These are phyloP conservation scores for Oenanthe sinensis DNA, from an alignment of 129 eudicot species.

Conservation along the genomic window DNA sequence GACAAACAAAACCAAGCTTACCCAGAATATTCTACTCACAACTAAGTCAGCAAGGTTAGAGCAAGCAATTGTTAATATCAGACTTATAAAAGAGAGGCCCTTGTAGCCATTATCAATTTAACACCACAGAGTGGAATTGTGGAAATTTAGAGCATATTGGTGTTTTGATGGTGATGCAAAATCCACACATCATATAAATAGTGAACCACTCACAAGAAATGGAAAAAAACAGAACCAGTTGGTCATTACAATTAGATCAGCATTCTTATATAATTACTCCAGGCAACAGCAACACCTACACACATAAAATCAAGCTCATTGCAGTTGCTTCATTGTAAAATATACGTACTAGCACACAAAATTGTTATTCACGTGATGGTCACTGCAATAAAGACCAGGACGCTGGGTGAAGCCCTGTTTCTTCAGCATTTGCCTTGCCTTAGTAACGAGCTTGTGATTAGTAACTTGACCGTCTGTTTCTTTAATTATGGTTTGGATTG, in stretches of 20 bases:
- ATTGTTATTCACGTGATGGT: conserved; percentile 40
- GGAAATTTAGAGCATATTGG: background rate
- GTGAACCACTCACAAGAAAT: background rate
- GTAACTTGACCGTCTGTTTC: conserved; percentile 43
- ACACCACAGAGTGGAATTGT: background rate
- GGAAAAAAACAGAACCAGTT: background rate
- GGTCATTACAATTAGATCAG: background rate
- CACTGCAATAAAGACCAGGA: conserved; percentile 87
- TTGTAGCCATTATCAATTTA: background rate
- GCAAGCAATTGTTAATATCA: background rate
- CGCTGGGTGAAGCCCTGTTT: conserved; percentile 77
- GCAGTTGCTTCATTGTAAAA: background rate
- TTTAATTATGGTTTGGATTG: conserved; percentile 61
- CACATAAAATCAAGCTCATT: background rate
- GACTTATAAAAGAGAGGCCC: background rate
- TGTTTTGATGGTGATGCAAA: background rate
- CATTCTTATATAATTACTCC: background rate
- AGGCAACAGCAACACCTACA: background rate
- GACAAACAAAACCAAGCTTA: background rate
- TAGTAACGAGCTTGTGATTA: conserved; percentile 51
- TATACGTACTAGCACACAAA: conserved; percentile 42
- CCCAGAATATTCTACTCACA: background rate
- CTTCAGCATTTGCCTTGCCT: conserved; percentile 72
- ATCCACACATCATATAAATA: background rate
- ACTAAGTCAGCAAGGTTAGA: background rate